Base-by-base conservation (phyloP, 164 flowering plant species). In the Cinnamomum micranthum region DNA sequence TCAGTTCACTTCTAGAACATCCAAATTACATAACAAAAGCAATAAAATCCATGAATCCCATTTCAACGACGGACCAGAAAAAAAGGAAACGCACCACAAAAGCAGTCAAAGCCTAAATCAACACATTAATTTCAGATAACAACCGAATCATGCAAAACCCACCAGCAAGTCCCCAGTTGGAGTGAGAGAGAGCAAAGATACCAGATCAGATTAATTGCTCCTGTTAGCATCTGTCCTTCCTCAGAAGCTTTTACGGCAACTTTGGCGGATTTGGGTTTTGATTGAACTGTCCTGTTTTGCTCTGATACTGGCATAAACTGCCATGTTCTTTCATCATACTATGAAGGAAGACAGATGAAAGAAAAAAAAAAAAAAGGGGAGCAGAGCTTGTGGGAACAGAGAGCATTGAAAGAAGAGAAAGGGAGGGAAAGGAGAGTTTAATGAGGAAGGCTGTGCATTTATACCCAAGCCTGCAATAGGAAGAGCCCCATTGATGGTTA, bases 381-480 rank as follows among this genome's bases (percentile, higher is more conserved):
- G 58, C 71, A 69, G 50, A 20, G 58, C 27, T 9, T 28, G 68
- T 73, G 76, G 75, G 60, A 71, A 72, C 41, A 35, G 60, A 55
- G 4, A 55, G 60, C 60, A 55, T 55, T 55, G n/a, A n/a, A n/a
- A 55, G 17, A 12, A 4, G 5, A 55, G 15, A 4, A 2, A 55
- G 60, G 41, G 41, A 35, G 41, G 41, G 6, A 23, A 72, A 60
- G 60, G 19, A 73, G 71, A 31, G 81, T 65, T 55, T 31, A 80
- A 74, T 64, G 72, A 82, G 78, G 85, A 89, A 86, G 86, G 80
- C 65, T 77, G 83, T 87, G 85, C 87, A 87, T 90, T 86, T 90
- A 88, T 88, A 88, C 86, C 41, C 94, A 90, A 92, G 96, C 95
- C 82, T 88, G 88, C 90, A 86, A 91, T 28, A 85, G 88, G 84